These are phyloP conservation scores for Pseudogymnoascus sp. DNA, from an alignment of 2,329 filamentous ascomycete species.

Conservation along the genomic window DNA sequence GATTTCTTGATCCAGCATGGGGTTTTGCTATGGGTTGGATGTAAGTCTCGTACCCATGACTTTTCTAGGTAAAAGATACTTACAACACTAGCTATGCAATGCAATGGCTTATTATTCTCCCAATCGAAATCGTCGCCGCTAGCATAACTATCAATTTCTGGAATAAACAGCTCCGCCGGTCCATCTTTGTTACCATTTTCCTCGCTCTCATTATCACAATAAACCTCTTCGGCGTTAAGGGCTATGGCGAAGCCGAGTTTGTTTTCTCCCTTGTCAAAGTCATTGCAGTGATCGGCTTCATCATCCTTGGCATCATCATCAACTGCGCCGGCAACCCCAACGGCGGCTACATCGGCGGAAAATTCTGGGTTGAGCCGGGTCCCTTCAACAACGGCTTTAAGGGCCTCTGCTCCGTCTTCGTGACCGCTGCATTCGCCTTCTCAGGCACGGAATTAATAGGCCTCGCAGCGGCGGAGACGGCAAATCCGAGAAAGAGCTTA, in stretches of 20 bases:
- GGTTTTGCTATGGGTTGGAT: constrained; percentile 96
- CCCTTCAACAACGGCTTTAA: constrained; percentile 42
- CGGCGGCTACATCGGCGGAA: constrained; percentile 40
- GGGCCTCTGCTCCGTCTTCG: constrained; percentile 43
- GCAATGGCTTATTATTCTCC: constrained; percentile 74
- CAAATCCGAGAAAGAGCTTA: constrained; percentile 69
- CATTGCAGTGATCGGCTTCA: constrained; percentile 58
- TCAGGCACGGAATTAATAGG: constrained; percentile 69
- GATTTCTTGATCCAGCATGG: constrained; percentile 90
- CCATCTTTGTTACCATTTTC: constrained; percentile 78
- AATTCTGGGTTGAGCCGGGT: constrained; percentile 38
- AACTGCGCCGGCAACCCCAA: constrained; percentile 46
- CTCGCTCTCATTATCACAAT: constrained; percentile 68
- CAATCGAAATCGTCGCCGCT: constrained; percentile 75
- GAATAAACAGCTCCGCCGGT: constrained; percentile 43
- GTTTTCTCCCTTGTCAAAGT: constrained; percentile 82
- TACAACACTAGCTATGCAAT: constrained; percentile 56
- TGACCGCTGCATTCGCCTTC: constrained; percentile 55
- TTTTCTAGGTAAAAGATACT: background rate
- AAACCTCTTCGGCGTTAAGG: constrained; percentile 81
- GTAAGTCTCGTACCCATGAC: constrained; percentile 38
- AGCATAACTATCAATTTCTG: constrained; percentile 75
- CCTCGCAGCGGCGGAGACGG: constrained; percentile 68
- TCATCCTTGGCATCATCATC: constrained; percentile 52
- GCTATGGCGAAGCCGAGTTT: constrained; percentile 86